These are phyloP conservation scores for Trichosporon ovoides DNA, from an alignment of 1,284 basidiomycete genomes.

Conservation along the genomic window DNA sequence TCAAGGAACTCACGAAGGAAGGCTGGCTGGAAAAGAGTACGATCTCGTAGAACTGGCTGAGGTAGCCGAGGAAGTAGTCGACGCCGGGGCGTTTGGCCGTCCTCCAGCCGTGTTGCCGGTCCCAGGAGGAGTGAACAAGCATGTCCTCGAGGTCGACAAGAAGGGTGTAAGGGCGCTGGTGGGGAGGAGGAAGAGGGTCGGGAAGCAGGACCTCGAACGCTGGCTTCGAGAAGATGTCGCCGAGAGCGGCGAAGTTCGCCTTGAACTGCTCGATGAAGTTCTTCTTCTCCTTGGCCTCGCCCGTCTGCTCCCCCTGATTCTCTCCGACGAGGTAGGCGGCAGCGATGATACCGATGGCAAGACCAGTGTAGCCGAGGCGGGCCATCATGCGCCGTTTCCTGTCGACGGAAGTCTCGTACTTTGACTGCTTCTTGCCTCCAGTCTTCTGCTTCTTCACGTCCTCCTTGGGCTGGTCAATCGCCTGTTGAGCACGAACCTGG, in stretches of 20 bases:
- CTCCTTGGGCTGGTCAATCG: slow-evolving; percentile 29
- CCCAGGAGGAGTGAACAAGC: slow-evolving; percentile 86
- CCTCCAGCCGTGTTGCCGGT: slow-evolving; percentile 80
- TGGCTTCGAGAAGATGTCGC: slow-evolving; percentile 73
- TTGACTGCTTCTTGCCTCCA: slow-evolving; percentile 24
- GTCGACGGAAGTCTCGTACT: slow-evolving; percentile 61
- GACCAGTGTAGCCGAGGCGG: slow-evolving; percentile 52
- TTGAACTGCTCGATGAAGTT: slow-evolving; percentile 48
- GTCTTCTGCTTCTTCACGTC: slow-evolving; percentile 15
- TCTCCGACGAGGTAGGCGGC: slow-evolving; percentile 59
- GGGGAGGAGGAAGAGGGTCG: slow-evolving; percentile 73
- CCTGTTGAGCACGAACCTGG: slow-evolving; percentile 9
- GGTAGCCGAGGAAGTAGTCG: slow-evolving; percentile 94
- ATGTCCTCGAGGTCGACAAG: slow-evolving; percentile 89
- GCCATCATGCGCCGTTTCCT: slow-evolving; percentile 57
- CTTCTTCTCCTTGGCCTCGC: slow-evolving; percentile 29
- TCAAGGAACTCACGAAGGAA: slow-evolving; percentile 67
- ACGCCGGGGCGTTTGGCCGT: slow-evolving; percentile 92
- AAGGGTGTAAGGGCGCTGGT: slow-evolving; percentile 87
- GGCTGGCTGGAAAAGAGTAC: slow-evolving; percentile 92
- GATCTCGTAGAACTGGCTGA: slow-evolving; percentile 96
- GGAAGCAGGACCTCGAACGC: slow-evolving; percentile 88
- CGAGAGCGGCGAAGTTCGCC: slow-evolving; percentile 30
- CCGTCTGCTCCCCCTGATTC: slow-evolving; percentile 46
- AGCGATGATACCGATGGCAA: slow-evolving; percentile 55